phyloP scores from a whole-genome alignment of 225 moss, liverwort and hornwort species.

The Polytrichum commune region DNA sequence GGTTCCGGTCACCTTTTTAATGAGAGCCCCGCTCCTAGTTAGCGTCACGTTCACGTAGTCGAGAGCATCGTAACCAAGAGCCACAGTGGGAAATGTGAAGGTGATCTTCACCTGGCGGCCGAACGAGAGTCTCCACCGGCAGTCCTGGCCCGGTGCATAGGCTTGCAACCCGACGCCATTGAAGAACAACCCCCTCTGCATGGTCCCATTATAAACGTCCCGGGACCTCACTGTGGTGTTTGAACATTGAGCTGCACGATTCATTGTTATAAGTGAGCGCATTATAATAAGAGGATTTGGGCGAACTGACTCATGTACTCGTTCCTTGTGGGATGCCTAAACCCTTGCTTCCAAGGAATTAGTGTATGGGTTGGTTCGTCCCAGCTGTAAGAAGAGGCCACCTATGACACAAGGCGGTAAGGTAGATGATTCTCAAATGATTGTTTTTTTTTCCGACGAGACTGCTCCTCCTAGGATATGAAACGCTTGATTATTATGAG shows the following conservation, averaged over 20 bases:
- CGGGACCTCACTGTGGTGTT: not conserved
- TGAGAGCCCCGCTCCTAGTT: not conserved
- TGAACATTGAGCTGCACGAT: not conserved
- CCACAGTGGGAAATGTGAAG: not conserved
- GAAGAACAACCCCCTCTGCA: too few relatives aligned
- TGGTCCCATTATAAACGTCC: not conserved
- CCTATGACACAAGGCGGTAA: too few relatives aligned
- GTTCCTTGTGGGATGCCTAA: too few relatives aligned
- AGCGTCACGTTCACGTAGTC: not conserved
- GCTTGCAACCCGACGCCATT: not conserved
- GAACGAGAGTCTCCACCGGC: not conserved
- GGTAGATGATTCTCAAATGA: too few relatives aligned
- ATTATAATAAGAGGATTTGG: too few relatives aligned
- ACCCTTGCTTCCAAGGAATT: too few relatives aligned
- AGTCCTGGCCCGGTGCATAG: not conserved
- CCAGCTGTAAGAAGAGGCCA: too few relatives aligned
- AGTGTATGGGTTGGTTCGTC: too few relatives aligned
- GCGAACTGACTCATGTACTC: too few relatives aligned
- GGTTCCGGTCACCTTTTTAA: not conserved
- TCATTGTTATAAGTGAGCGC: not conserved
- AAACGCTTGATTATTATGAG: too few relatives aligned
- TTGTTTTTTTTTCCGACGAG: too few relatives aligned
- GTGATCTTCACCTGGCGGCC: not conserved
- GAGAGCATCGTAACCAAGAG: not conserved
- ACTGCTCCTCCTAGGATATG: too few relatives aligned